Base-by-base conservation (phyloP, 805 yeast genomes). In the Monosporozyma aquatica region DNA sequence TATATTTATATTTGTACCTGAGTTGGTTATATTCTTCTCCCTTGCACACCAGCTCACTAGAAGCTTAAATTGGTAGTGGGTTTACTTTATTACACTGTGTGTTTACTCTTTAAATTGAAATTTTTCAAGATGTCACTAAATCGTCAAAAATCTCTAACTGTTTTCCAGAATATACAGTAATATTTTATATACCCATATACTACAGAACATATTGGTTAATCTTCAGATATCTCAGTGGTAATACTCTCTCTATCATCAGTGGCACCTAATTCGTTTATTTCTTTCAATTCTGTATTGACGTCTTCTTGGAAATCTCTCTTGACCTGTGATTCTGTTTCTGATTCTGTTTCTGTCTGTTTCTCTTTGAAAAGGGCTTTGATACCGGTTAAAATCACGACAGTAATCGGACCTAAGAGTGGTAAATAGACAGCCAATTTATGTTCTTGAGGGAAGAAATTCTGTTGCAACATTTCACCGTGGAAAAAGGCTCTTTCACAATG, bases 391-490 rank as follows among this genome's bases (percentile, higher is more conserved):
- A 75, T 57, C 18, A 92, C 87, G 21, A 90, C 74, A 2, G 74
- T 65, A 27, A 87, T 67, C 1, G 98, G 98, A 0, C 97, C 97
- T 27, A 89, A 60, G 36, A 90, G 66, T 0, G 98, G 98, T 56
- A 87, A 68, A 51, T 87, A 92, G 1, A 92, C 95, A 0, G 98
- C 97, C 55, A 92, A 70, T 60, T 86, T 89, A 58, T 90, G 98
- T 60, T 90, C 97, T 49, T 84, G 90, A 0, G 98, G 97, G 69
- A 89, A 87, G 61, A 84, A 87, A 43, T 82, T 86, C 58, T 90
- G 97, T 55, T 87, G 95, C 23, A 92, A 86, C 96, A 92, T 90
- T 59, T 82, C 89, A 52, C 85, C 84, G 52, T 90, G 95, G 60
- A 90, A 90, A 54, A 90, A 90, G 0, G 97, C 97, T 37, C 68